Conservation (phyloP, 192 early-diverging fungal species). For the Rhizoclosmatium globosum region DNA sequence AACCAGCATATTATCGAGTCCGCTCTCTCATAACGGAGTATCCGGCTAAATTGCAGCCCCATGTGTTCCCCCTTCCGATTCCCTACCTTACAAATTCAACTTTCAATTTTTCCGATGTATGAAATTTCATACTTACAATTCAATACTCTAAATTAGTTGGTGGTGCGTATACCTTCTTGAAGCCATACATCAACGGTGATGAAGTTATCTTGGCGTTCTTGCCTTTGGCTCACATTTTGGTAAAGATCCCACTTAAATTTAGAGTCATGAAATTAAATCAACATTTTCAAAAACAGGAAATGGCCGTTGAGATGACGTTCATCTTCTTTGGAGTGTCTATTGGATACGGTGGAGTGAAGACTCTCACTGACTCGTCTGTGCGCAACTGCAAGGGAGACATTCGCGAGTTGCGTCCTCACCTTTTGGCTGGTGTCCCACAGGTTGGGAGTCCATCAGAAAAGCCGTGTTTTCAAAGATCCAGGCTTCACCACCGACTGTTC, state of each 20-base stretch:
- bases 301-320: conserved; percentile 32
- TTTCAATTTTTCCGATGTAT: too few relatives aligned
- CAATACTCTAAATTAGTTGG: conserved; percentile 17
- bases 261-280: not conserved
- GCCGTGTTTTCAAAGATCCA: conserved; percentile 74
- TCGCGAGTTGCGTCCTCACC: conserved; percentile 69
- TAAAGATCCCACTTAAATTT: conserved; percentile 76
- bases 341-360: too few relatives aligned
- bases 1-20: too few relatives aligned
- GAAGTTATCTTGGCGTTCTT: conserved; percentile 65
- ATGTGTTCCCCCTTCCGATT: too few relatives aligned
- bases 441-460: conserved; percentile 89
- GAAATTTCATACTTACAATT: not conserved
- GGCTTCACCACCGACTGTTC: conserved; percentile 57
- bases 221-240: conserved; percentile 82
- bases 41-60: too few relatives aligned
- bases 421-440: conserved; percentile 75
- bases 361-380: conserved; percentile 47
- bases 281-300: conserved; percentile 28
- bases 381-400: conserved; percentile 64
- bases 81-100: too few relatives aligned
- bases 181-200: conserved; percentile 65
- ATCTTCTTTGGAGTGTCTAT: too few relatives aligned
- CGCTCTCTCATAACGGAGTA: too few relatives aligned
- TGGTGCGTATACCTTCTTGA: conserved; percentile 51